These are phyloP conservation scores for Pyrenochaeta sp. DNA, from an alignment of 2,329 filamentous ascomycete species.

Conservation along the genomic window DNA sequence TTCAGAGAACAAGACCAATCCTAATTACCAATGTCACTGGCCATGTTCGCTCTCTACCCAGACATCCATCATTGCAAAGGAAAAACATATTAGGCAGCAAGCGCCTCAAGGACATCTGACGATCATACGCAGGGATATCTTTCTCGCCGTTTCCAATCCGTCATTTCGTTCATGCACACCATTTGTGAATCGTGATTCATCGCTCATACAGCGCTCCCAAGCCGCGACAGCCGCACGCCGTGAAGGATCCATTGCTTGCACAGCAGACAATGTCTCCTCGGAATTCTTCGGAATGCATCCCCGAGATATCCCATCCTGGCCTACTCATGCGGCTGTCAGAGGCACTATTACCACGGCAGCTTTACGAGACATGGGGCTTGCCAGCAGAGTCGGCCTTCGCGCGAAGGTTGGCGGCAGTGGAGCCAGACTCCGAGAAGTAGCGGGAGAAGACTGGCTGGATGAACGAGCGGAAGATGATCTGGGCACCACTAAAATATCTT, in stretches of 20 bases:
- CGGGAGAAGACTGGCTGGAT: slow-evolving; percentile 88
- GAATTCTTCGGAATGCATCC: background rate
- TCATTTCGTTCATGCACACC: slow-evolving; percentile 23
- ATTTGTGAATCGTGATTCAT: slow-evolving; percentile 28
- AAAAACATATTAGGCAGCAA: slow-evolving; percentile 24
- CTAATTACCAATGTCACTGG: no score
- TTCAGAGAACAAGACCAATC: no score
- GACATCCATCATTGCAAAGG: slow-evolving; percentile 20
- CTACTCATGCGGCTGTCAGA: slow-evolving; percentile 41
- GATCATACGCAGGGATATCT: slow-evolving; percentile 34
- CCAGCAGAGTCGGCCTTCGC: slow-evolving; percentile 79
- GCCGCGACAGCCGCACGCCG: slow-evolving; percentile 37
- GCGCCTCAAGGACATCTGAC: slow-evolving; percentile 27
- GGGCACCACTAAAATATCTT: slow-evolving; percentile 74
- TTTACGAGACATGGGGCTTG: slow-evolving; percentile 46
- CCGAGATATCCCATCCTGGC: slow-evolving; percentile 11
- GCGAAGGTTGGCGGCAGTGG: slow-evolving; percentile 85
- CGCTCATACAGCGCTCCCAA: slow-evolving; percentile 33
- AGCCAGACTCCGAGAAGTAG: slow-evolving; percentile 78
- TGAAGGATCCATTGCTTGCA: slow-evolving; percentile 15
- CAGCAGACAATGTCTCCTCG: slow-evolving; percentile 15
- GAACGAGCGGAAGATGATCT: slow-evolving; percentile 96
- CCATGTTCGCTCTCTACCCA: no score
- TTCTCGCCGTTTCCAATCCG: slow-evolving; percentile 27
- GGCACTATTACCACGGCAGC: slow-evolving; percentile 16